phyloP scores from a whole-genome alignment of 352 stramenopile genomes.

The Thraustochytrium striatum region DNA sequence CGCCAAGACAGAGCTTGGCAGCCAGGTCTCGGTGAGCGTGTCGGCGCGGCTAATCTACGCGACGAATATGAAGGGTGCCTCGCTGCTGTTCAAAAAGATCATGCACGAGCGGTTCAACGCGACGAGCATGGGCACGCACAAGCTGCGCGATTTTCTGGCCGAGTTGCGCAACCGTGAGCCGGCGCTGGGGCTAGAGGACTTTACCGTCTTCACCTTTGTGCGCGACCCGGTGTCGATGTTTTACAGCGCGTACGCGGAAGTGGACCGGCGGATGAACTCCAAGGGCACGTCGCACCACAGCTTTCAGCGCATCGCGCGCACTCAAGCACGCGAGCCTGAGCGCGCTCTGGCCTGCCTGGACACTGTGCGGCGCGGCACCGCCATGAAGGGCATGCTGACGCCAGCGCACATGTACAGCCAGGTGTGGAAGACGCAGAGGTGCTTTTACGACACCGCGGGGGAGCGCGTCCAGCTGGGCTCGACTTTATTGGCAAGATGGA shows the following conservation, averaged over 20 bases:
- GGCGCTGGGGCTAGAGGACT: slow-evolving; percentile 4
- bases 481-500: slow-evolving; percentile 51
- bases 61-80: slow-evolving; percentile 48
- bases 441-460: background rate
- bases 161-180: background rate
- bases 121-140: slow-evolving; percentile 1
- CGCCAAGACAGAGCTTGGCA: background rate
- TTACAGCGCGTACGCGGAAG: slow-evolving; percentile 43
- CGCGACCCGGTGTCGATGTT: slow-evolving; percentile 26
- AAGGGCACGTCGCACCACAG: background rate
- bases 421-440: slow-evolving; percentile 42
- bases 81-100: slow-evolving; percentile 17
- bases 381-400: background rate
- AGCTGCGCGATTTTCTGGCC: background rate
- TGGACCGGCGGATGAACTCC: slow-evolving; percentile 32
- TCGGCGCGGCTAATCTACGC: slow-evolving; percentile 36
- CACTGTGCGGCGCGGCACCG: background rate
- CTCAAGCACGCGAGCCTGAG: slow-evolving; percentile 5
- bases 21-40: slow-evolving; percentile 9
- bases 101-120: slow-evolving; percentile 42
- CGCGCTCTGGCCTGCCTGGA: background rate
- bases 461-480: background rate
- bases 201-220: slow-evolving; percentile 50
- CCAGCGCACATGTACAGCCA: slow-evolving; percentile 38
- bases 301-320: slow-evolving; percentile 43